Base-by-base conservation (phyloP, 805 yeast species). In the Myxozyma mucilagina region DNA sequence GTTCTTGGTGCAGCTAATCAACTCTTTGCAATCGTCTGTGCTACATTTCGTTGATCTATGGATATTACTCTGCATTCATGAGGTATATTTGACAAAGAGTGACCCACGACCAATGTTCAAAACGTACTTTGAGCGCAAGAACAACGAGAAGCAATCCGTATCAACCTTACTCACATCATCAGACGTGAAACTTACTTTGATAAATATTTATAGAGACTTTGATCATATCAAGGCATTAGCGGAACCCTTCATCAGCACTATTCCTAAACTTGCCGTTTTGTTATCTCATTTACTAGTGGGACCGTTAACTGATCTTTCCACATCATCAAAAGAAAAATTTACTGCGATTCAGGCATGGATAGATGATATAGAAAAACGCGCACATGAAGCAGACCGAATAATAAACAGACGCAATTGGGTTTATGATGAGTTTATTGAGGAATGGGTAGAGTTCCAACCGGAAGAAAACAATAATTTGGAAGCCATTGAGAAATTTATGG, bases 381-480 rank as follows among this genome's bases (percentile, higher is more conserved):
- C 63, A 2, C 41, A 55, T 14, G 47, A 51, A 16, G 5, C 16
- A 7, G 64, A 61, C 36, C 32, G 54, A 9, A 16, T 16, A 16
- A 8, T 53, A 20, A 42, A 57, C 11, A 35, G 47, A 31, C 56
- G 49, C 14, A 61, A 57, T 29, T 61, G 65, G 65, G 29, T 42
- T 6, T 54, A 39, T 36, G 66, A 56, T 42, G 63, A 50, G 29
- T 53, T 54, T 38, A 44, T 62, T 16, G 64, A 56, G 35, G 63
- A 62, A 32, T 62, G 66, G 66, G 52, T 59, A 29, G 60, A 62
- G 35, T 44, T 41, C 5, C 18, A 32, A 13, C 31, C 24, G 14
- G 41, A 18, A 3, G 45, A 39, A n/a, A 18, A 20, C 6, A 42
- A 53, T 7, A 14, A 41, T 9, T 41, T 41, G n/a, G 20, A 7